Conservation (phyloP, 2,329 filamentous ascomycete species). For the Ascomycota sp. region DNA sequence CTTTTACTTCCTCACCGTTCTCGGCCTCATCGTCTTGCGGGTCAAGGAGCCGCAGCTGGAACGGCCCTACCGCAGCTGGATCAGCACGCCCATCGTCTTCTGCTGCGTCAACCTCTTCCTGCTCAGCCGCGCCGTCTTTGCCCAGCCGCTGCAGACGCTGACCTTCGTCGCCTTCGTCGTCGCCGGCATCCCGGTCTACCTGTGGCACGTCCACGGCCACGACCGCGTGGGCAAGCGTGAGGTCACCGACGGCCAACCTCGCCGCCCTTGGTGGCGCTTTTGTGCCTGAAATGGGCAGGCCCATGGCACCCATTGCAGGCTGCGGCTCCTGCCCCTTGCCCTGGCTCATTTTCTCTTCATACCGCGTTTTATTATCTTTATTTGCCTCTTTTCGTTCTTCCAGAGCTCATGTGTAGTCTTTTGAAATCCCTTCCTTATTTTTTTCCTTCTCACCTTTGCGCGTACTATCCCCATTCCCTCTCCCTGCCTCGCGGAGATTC, state of each 20-base stretch:
- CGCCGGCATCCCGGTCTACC: slow-evolving; percentile 72
- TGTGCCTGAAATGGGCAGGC: slow-evolving; percentile 25
- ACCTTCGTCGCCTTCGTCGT: slow-evolving; percentile 72
- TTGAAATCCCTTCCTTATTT: too few species aligned
- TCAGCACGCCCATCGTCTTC: slow-evolving; percentile 90
- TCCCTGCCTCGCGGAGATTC: too few species aligned
- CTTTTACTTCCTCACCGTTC: slow-evolving; percentile 90
- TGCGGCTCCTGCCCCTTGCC: too few species aligned
- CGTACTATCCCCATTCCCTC: too few species aligned
- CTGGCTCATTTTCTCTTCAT: too few species aligned
- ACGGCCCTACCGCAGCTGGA: slow-evolving; percentile 88
- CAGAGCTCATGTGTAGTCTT: too few species aligned
- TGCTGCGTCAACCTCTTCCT: slow-evolving; percentile 94
- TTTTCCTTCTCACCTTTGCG: too few species aligned
- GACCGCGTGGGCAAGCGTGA: slow-evolving; percentile 27
- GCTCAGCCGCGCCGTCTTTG: slow-evolving; percentile 72
- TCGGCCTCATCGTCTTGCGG: slow-evolving; percentile 77
- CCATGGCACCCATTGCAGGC: too few species aligned
- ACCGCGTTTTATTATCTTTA: too few species aligned
- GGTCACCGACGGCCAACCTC: slow-evolving; percentile 11
- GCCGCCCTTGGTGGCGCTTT: slow-evolving; percentile 42
- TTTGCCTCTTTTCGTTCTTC: too few species aligned
- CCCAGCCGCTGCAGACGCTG: slow-evolving; percentile 75
- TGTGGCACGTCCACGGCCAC: slow-evolving; percentile 57
- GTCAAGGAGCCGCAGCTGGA: slow-evolving; percentile 76